Evolutionary conservation across 768 basidiomycete species (phyloP).

Genomic region (Hirschioporus abietinus): DNA sequence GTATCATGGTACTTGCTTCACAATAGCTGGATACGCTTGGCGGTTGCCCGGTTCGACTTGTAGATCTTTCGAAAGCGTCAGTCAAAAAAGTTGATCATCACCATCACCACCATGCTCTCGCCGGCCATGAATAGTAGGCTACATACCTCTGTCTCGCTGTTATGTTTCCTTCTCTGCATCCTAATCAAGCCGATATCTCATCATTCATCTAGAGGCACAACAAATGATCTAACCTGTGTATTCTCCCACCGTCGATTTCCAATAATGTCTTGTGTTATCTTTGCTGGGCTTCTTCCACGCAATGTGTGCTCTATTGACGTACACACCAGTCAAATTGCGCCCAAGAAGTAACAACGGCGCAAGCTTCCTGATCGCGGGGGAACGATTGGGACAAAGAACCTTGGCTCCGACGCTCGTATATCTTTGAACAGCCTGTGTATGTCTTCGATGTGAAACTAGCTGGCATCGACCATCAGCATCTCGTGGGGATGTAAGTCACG

Average conservation of each 20-base stretch:
- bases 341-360: not conserved
- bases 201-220: no score
- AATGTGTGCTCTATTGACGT: not conserved
- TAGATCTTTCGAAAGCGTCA: not conserved
- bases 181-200: no score
- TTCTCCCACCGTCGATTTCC: no score
- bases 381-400: not conserved
- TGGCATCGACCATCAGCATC: not conserved
- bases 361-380: not conserved
- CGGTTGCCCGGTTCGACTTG: not conserved
- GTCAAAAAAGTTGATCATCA: not conserved
- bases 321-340: not conserved
- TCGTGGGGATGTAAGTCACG: not conserved
- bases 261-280: no score
- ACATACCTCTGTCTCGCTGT: no score
- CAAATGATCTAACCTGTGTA: no score
- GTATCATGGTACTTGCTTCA: no score
- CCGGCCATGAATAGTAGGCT: no score
- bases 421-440: not conserved
- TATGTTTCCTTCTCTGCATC: no score
- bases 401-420: not conserved
- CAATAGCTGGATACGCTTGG: no score
- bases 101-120: not conserved
- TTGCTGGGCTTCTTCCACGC: no score
- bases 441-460: not conserved